phyloP scores from a whole-genome alignment of 306 rosid species.

The Malus asiatica region DNA sequence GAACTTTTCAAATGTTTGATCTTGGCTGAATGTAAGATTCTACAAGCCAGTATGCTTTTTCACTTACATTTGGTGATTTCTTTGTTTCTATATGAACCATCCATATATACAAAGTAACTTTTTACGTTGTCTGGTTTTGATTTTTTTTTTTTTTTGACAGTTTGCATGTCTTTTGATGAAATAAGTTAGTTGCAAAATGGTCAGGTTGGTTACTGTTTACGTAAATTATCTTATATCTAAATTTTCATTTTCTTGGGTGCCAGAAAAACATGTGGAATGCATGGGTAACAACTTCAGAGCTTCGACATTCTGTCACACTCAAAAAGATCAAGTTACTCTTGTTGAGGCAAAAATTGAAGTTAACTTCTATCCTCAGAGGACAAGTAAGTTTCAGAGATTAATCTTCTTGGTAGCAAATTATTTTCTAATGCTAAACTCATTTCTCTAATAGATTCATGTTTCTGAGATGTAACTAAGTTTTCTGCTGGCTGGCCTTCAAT shows the following conservation, averaged over 20 bases:
- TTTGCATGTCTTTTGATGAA: not conserved
- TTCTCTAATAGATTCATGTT: not conserved
- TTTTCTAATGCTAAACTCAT: not conserved
- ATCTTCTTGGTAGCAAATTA: not conserved
- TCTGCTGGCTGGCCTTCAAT: not conserved
- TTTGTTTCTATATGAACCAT: not conserved
- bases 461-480: not conserved
- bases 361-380: conserved; percentile 82
- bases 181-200: not conserved
- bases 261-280: conserved; percentile 97
- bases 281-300: conserved; percentile 94
- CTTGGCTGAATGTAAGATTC: not conserved
- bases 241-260: conserved; percentile 24
- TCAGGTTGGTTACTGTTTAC: conserved; percentile 9
- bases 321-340: conserved; percentile 89
- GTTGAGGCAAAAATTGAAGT: conserved; percentile 89
- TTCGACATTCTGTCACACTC: conserved; percentile 91
- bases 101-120: not conserved
- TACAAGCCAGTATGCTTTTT: not conserved
- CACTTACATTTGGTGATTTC: not conserved
- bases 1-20: not conserved
- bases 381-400: conserved; percentile 64
- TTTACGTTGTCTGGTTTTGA: not conserved
- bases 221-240: conserved; percentile 18
- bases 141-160: not conserved